Base-by-base conservation (phyloP, 2,329 filamentous ascomycete species). In the Aspergillus pseudoglaucus region DNA sequence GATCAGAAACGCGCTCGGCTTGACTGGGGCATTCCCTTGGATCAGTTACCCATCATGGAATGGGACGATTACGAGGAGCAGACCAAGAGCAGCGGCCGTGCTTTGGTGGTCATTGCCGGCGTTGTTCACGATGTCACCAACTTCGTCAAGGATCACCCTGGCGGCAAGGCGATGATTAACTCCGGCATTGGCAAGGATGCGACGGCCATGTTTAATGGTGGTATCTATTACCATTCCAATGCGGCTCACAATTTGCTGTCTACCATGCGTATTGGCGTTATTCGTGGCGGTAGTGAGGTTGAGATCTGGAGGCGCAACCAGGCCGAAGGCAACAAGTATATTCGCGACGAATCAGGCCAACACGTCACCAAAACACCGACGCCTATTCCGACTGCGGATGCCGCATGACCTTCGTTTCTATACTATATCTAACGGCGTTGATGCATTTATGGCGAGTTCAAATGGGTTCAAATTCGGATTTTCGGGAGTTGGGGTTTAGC, bases 281-380 rank as follows among this genome's bases (percentile, higher is more conserved):
- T 90, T 51, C 84, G 86, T 47, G 87, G 87, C 52, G 87, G 87
- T 40, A 87, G 85, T 66, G 87, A 90, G 68, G 87, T 90, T 22
- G 87, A 90, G 76, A 88, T 90, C 68, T 90, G 87, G 87, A 90
- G 90, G 79, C 82, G 85, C 39, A 81, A 84, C 47, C 84, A 88
- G 66, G 78, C 81, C 55, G 85, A 88, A 70, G 35, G 18, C 15
- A 38, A 9, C 14, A 18, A 38, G 17, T 38, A 38, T n/a, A 38
- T 38, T 38, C 35, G 4, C 17, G n/a, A 38, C 5, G 35, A 5
- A 18, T 15, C 17, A 1, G 35, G 35, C 17, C 35, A 38, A 18
- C 35, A 5, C n/a, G 17, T 38, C n/a, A 38, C 35, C n/a, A 15
- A 18, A 4, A 38, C 4, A 2, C 35, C 17, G 35, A 12, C n/a